These are phyloP conservation scores for Epichloe typhina DNA, from an alignment of 2,329 filamentous ascomycete genomes.

Conservation along the genomic window DNA sequence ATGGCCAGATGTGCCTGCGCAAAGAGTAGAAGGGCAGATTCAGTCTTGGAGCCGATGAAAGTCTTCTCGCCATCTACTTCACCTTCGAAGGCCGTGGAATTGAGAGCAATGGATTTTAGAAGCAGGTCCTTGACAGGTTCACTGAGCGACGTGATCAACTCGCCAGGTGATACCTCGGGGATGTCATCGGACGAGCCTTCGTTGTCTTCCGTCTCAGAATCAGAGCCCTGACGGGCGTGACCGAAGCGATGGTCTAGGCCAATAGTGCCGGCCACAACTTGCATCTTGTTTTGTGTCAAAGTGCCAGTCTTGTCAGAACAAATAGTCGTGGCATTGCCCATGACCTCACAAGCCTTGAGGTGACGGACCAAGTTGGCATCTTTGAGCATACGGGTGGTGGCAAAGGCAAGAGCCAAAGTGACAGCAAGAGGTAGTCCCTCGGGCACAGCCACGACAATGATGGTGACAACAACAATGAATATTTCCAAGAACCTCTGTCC, in stretches of 20 bases:
- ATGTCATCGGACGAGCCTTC: constrained; percentile 16
- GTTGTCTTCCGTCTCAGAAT: constrained; percentile 13
- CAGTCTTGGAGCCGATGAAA: constrained; percentile 68
- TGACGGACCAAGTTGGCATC: constrained; percentile 68
- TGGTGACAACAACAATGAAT: constrained; percentile 65
- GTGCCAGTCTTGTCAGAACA: constrained; percentile 59
- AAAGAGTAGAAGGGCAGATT: constrained; percentile 59
- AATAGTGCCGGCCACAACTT: constrained; percentile 47
- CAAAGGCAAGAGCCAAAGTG: constrained; percentile 65
- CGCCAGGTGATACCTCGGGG: constrained; percentile 28
- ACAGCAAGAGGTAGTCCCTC: constrained; percentile 67
- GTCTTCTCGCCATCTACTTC: constrained; percentile 52
- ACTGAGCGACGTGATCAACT: constrained; percentile 34
- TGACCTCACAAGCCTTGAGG: constrained; percentile 66
- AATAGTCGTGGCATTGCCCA: constrained; percentile 64
- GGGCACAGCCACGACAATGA: constrained; percentile 68
- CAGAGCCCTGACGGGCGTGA: constrained; percentile 17
- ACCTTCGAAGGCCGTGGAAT: constrained; percentile 66
- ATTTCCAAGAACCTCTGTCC: constrained; percentile 67
- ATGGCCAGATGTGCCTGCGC: constrained; percentile 54
- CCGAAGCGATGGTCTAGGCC: constrained; percentile 44
- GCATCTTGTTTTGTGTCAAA: constrained; percentile 57
- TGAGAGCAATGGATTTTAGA: constrained; percentile 46
- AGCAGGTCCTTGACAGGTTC: constrained; percentile 37
- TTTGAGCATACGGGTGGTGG: constrained; percentile 63